Evolutionary conservation across 2,329 filamentous ascomycete species (phyloP), one percentile per base, ranked within the genome.

Genomic region (Sordariomycetes sp.): DNA sequence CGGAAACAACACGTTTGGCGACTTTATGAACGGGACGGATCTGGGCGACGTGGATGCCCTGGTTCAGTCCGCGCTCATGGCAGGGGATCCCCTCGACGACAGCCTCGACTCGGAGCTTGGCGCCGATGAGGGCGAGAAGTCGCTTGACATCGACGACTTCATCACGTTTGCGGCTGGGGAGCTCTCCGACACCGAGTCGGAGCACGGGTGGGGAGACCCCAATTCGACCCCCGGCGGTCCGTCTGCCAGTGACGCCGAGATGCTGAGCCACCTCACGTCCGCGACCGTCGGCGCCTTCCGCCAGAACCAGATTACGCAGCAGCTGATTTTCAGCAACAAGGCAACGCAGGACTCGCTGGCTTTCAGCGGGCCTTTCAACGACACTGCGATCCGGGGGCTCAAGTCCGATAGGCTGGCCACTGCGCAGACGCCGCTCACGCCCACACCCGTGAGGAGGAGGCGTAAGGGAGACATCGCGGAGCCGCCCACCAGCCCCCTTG

Each of bases 231-330:
- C 79, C 1, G 69, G 69, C 2, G 75, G 78, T 22, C 74, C 75
- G 32, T 71, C 69, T n/a, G 69, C 71, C 34, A 75, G 74, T 64
- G 76, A 82, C 61, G 67, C 68, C 20, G 71, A 76, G 42, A 66
- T 74, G 10, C 66, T 70, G 12, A 81, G 90, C 45, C 83, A 86
- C 64, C 80, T 82, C 62, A 81, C 81, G 59, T 70, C 77, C 10
- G 80, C 84, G 58, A 81, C 86, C 15, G 87, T 94, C 39, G 87
- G 87, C 42, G 86, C 88, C 1, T 95, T 94, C 76, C 87, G 87
- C 58, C 81, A 76, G 61, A 85, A 81, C 68, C 83, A 81, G 66
- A 82, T 75, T 74, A 80, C 81, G 65, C 77, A 81, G 65, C 77
- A 81, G 62, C 72, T 83, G 59, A 80, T 83, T 59, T 68, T 79